phyloP scores from a whole-genome alignment of 108 stramenopile genomes.

The Tribonema minus region DNA sequence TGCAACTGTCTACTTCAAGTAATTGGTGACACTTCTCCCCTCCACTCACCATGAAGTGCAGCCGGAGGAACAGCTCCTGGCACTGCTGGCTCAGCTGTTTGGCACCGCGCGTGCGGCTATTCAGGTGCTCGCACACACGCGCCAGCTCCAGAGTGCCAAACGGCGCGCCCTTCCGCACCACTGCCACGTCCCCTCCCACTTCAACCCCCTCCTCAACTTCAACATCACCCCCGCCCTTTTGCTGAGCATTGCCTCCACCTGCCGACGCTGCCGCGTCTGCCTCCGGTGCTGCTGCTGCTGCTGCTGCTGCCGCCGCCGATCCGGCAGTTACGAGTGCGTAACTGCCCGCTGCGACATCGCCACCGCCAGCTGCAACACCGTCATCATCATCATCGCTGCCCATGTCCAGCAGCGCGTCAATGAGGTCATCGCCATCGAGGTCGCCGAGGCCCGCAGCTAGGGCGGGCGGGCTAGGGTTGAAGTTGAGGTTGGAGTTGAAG shows the following conservation, averaged over 20 bases:
- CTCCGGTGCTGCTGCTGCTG: not conserved
- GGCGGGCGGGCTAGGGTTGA: no score
- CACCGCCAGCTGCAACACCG: not conserved
- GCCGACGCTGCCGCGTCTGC: not conserved
- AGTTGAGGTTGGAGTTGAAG: no score
- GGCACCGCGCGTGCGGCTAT: conserved; percentile 16
- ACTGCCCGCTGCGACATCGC: not conserved
- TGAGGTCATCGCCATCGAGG: conserved; percentile 11
- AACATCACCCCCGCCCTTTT: no score
- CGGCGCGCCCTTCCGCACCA: not conserved
- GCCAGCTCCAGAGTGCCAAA: conserved; percentile 30
- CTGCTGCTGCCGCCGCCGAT: not conserved
- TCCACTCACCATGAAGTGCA: conserved; percentile 37
- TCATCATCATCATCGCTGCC: not conserved
- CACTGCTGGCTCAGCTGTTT: conserved; percentile 20
- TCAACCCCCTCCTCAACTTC: not conserved
- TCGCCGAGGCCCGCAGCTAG: no score
- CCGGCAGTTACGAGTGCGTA: no score
- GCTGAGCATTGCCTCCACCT: no score
- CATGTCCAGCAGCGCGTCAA: conserved; percentile 26
- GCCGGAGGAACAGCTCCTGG: conserved; percentile 47
- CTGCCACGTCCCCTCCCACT: not conserved
- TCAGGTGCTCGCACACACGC: conserved; percentile 40
- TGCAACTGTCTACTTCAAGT: no score
- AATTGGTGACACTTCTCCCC: no score